Conservation (phyloP, 495 filamentous ascomycete genomes). For the Haplographium delicatum region DNA sequence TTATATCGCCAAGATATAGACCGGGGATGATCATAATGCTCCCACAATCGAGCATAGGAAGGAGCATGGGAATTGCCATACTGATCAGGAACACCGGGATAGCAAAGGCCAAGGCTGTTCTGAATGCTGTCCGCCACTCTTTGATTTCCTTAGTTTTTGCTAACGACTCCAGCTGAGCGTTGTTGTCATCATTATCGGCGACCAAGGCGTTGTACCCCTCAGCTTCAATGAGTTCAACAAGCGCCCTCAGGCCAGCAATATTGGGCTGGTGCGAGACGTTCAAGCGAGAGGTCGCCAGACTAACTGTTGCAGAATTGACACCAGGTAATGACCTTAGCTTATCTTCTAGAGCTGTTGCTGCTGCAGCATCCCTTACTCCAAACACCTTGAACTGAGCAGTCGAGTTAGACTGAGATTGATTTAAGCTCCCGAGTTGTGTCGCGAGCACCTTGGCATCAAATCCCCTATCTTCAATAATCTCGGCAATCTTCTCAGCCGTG, state of each 20-base stretch:
- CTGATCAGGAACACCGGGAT: constrained; percentile 87
- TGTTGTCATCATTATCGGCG: constrained; percentile 89
- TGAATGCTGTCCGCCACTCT: constrained; percentile 82
- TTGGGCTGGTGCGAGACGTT: constrained; percentile 64
- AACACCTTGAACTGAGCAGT: constrained; percentile 75
- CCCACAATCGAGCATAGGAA: constrained; percentile 70
- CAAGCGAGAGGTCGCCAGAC: constrained; percentile 60
- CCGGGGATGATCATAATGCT: constrained; percentile 60
- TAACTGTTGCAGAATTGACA: constrained; percentile 66
- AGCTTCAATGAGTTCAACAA: constrained; percentile 78
- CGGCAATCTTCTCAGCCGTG: constrained; percentile 66
- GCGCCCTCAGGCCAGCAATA: constrained; percentile 67
- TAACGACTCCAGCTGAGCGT: constrained; percentile 91
- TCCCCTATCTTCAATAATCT: constrained; percentile 85
- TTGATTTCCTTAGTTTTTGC: constrained; percentile 95
- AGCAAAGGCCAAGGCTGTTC: constrained; percentile 69
- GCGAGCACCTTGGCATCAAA: constrained; percentile 85
- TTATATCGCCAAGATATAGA: constrained; percentile 78
- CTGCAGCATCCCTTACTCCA: constrained; percentile 64
- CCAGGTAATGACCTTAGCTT: constrained; percentile 60
- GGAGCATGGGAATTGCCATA: constrained; percentile 82
- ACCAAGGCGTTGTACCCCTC: constrained; percentile 82
- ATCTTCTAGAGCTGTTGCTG: constrained; percentile 67
- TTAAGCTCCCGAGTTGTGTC: constrained; percentile 40
- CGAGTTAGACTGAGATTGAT: constrained; percentile 41